Evolutionary conservation across 352 stramenopile species (phyloP).

Genomic region (Phytophthora ramorum): DNA sequence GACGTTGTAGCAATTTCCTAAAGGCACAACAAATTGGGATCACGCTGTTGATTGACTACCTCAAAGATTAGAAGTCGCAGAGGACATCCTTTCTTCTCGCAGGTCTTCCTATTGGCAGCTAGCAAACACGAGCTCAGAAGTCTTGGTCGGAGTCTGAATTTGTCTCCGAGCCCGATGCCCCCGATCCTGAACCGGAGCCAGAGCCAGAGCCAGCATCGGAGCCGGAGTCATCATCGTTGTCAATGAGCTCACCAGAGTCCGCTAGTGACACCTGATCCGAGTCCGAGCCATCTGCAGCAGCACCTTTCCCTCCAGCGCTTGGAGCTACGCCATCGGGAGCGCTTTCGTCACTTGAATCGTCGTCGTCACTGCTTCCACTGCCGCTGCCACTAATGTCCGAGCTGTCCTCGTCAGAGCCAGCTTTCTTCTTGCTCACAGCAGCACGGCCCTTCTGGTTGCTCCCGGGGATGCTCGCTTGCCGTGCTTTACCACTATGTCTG

Average conservation of each 20-base stretch:
- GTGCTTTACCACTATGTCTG: conserved; percentile 40
- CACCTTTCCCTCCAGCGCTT: conserved; percentile 16
- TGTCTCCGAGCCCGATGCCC: conserved; percentile 66
- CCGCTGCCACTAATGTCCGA: conserved; percentile 58
- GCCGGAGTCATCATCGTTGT: conserved; percentile 83
- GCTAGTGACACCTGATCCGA: conserved; percentile 86
- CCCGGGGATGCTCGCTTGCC: conserved; percentile 34
- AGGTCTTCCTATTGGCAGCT: neutral
- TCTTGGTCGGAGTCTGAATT: conserved; percentile 88
- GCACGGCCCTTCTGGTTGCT: conserved; percentile 58
- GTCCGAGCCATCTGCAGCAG: conserved; percentile 50
- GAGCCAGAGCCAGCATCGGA: conserved; percentile 48
- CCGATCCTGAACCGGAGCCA: conserved; percentile 67
- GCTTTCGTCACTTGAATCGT: conserved; percentile 67
- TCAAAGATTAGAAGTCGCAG: too few species aligned
- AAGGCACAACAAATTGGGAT: too few species aligned
- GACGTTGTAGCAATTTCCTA: too few species aligned
- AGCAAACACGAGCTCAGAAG: conserved; percentile 48
- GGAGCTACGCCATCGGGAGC: conserved; percentile 20
- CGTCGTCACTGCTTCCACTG: conserved; percentile 41
- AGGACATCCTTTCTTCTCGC: too few species aligned
- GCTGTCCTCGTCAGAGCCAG: conserved; percentile 45
- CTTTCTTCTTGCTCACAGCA: conserved; percentile 46
- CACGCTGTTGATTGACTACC: too few species aligned
- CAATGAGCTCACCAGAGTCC: conserved; percentile 83